Evolutionary conservation across 495 filamentous ascomycete species (phyloP).

Genomic region (Xylaria cubensis): DNA sequence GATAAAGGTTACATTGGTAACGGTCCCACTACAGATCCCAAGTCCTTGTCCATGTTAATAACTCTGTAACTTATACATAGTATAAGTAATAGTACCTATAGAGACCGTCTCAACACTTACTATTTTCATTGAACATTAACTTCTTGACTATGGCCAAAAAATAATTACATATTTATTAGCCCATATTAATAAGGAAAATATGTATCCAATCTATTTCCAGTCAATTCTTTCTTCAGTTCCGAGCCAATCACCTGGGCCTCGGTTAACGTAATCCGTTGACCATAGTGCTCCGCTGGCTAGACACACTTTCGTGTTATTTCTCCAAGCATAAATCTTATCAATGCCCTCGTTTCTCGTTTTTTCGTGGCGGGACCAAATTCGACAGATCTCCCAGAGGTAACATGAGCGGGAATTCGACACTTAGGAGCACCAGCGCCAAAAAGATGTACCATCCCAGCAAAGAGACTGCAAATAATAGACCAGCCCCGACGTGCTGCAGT

Average conservation of each 20-base stretch:
- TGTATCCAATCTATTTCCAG: neutral
- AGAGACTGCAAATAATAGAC: neutral
- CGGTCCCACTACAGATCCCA: neutral
- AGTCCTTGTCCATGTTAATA: no score
- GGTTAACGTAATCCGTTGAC: neutral
- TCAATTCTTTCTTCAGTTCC: neutral
- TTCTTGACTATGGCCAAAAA: neutral
- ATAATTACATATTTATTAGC: neutral
- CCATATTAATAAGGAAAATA: neutral
- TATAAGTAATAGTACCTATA: neutral
- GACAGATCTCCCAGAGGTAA: slow-evolving; percentile 13
- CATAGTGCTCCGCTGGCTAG: neutral
- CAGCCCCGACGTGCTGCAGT: slow-evolving; percentile 12
- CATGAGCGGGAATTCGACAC: slow-evolving; percentile 9
- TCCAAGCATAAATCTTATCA: neutral
- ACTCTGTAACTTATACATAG: no score
- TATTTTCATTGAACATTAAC: neutral
- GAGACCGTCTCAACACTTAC: neutral
- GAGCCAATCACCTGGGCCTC: no score
- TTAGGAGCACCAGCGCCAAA: neutral
- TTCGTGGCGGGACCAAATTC: neutral
- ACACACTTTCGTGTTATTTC: neutral
- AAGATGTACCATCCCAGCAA: slow-evolving; percentile 16
- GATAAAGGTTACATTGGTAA: no score
- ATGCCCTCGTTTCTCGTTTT: neutral